Evolutionary conservation across 352 stramenopile species (phyloP), one percentile per base, ranked within the genome.

Genomic region (Achlya hypogyna): DNA sequence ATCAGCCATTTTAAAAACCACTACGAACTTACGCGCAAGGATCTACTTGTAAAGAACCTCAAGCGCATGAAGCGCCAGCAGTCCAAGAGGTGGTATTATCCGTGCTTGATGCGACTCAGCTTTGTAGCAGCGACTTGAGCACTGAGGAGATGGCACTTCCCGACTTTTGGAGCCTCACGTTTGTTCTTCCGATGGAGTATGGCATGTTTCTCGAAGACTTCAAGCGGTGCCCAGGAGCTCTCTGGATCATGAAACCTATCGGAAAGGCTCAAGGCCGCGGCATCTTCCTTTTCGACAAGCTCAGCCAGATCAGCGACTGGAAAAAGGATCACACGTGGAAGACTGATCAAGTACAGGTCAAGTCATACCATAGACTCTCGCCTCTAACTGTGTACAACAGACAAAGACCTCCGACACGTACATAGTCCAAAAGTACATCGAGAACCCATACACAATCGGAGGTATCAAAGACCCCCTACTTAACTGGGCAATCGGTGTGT

Each of bases 201-300:
- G 79, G 78, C 22, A 79, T 88, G 74, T 88, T 88, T 60, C 45
- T 87, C 8, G 82, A 90, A 63, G 77, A 83, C 28, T 88, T 87
- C 71, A 86, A 86, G 51, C 71, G 76, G 1, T 75, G 75, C n/a
- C 65, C 78, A 9, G 77, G 83, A 53, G 80, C 76, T 0, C 78
- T 88, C 23, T 97, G 91, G 91, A 97, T 97, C 68, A 97, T 98
- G 91, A 98, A 98, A 64, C 91, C 91, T 10, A 89, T 97, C 18
- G 91, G 91, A 5, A 90, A 84, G 45, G 79, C 83, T 20, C 78
- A 85, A 64, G 75, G 78, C 2, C 71, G 78, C 16, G 87, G 86
- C 28, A 97, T 97, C 63, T 96, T 96, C 70, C 68, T 96, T 20
- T 91, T 96, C 60, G 87, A 82, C 9, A 91, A 92, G 64, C 75